Base-by-base conservation (phyloP, 2,329 filamentous ascomycete species). In the Colletotrichum shisoi region DNA sequence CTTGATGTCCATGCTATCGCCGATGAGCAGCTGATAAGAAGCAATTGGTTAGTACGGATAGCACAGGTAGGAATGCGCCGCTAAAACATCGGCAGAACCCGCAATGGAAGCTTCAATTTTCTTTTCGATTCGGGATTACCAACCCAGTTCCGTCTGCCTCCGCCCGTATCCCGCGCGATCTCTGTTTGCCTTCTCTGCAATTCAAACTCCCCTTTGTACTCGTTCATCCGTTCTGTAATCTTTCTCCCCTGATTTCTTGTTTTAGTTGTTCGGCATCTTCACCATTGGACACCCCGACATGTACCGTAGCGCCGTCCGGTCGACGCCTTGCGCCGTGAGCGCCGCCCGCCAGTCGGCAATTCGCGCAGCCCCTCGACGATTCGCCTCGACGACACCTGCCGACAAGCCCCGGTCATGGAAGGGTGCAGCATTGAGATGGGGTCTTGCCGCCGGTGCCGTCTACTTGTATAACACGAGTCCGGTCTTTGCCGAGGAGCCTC, bases 381-480 rank as follows among this genome's bases (percentile, higher is more conserved):
- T 86, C 69, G 79, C 83, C 70, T 86, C 84, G 63, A 86, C 86
- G 62, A 75, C 80, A 7, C 77, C 90, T 3, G 83, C 87, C 71
- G 82, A 87, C 74, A 91, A 88, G 80, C 87, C 87, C 73, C 83
- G 92, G 77, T 91, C 89, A 76, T 97, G 92, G 91, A 96, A 94
- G 85, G 90, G 88, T 77, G 84, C 88, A 58, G 84, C 84, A 4
- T 77, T 87, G 73, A 86, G 94, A 81, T 90, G 93, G 87, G 92
- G 88, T 71, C 76, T 95, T 63, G 94, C 92, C 0, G 84, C 83
- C 67, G 92, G 85, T 21, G 88, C 90, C 52, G 81, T 98, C 57
- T 99, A 98, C 81, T 97, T 92, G 79, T 99, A 98, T 79, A 96
- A 93, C 82, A 97, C 93, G 8, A 94, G 90, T 74, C 86, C 89